Evolutionary conservation across 306 rosid genomes (phyloP), one percentile per base, ranked within the genome.

Genomic region (Trifolium subterraneum): DNA sequence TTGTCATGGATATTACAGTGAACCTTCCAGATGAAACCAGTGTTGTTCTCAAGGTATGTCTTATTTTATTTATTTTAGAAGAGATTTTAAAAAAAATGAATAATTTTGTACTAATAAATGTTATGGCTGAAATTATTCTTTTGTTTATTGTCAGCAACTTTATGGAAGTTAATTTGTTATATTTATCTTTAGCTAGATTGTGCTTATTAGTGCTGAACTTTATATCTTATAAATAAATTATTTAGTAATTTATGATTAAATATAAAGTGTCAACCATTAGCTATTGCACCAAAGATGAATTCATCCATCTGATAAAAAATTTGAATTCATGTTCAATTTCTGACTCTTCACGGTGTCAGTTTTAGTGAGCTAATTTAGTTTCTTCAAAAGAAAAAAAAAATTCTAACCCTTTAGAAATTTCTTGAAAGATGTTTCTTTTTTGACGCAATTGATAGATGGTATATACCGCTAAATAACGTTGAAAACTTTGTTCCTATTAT

Each of bases 1-100:
- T 88, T 64, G 93, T 88, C 36, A 75, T 89, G 82, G 98, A 93
- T 41, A 79, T 93, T 87, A 86, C 93, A 36, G 84, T 93, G 84
- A 86, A 84, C 85, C 97, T 93, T 77, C 89, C 88, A 0, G 94
- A 93, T 71, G 97, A 88, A 72, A 84, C 95, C 75, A 80, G 48
- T 72, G 87, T 92, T 47, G 41, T 86, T 90, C 85, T 93, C 64
- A 91, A 91, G 98, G 98, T 93, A 59, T 42, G 81, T 13, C 64
- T 16, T 27, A 39, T 3, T 51, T 68, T 38, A 60, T 29, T 56
- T 11, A 56, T 59, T n/a, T 79, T 44, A 1, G 23, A 39, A 47
- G 23, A 25, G 16, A 56, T 55, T 33, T 10, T 35, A 45, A 14
- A 35, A 45, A 14, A 2, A 19, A 41, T 12, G 2, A 3, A 4